These are phyloP conservation scores for Chlorella sp. DNA, from an alignment of 139 green algal species.

Conservation along the genomic window DNA sequence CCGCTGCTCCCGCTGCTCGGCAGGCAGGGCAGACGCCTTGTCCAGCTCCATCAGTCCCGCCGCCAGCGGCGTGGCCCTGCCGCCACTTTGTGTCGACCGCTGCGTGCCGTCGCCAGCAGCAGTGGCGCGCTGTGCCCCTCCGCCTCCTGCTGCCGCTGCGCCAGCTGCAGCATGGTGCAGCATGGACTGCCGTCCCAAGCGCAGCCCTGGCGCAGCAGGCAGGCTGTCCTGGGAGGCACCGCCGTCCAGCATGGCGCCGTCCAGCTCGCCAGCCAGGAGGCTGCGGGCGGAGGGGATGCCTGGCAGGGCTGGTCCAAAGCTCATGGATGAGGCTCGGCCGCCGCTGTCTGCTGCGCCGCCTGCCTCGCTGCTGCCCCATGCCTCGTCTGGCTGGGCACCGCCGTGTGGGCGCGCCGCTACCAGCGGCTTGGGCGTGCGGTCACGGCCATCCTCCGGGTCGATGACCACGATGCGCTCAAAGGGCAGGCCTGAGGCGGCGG, in stretches of 20 bases:
- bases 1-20: background rate
- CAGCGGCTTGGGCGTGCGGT: slow-evolving; percentile 78
- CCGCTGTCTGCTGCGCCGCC: background rate
- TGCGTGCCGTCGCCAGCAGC: too few species aligned
- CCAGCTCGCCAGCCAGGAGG: background rate
- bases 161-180: too few species aligned
- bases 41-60: background rate
- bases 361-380: slow-evolving; percentile 8
- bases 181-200: too few species aligned
- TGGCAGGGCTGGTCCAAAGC: background rate
- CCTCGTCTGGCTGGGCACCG: background rate
- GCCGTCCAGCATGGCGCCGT: background rate
- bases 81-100: too few species aligned
- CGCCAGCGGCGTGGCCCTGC: background rate
- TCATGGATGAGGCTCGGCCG: background rate
- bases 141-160: background rate
- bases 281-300: background rate
- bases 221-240: too few species aligned
- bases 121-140: background rate
- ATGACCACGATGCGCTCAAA: slow-evolving; percentile 31
- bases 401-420: slow-evolving; percentile 18
- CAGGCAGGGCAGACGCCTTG: background rate
- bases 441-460: slow-evolving; percentile 61
- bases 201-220: too few species aligned
- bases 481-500: background rate